These are phyloP conservation scores for Talaromyces rugulosus DNA, from an alignment of 2,329 filamentous ascomycete genomes.

Conservation along the genomic window DNA sequence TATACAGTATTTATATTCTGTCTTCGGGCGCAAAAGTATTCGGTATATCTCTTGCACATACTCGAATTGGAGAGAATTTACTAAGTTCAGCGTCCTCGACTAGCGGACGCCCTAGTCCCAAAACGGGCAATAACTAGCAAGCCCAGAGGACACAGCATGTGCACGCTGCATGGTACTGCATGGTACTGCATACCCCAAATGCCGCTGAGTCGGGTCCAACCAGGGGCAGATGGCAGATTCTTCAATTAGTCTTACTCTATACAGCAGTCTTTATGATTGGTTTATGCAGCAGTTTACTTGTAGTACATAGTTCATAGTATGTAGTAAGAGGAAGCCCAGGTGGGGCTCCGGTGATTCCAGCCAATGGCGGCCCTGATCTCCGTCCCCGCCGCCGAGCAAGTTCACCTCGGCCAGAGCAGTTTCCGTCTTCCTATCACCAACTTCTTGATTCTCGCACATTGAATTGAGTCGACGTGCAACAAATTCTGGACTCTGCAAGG, in stretches of 20 bases:
- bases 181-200: not conserved
- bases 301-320: no score
- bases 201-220: no score
- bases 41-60: not conserved
- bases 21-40: not conserved
- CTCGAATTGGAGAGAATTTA: not conserved
- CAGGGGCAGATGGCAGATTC: no score
- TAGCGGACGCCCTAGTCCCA: conserved; percentile 3
- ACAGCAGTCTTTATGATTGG: no score
- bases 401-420: not conserved
- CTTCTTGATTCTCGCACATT: not conserved
- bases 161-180: not conserved
- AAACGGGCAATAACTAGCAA: conserved; percentile 10
- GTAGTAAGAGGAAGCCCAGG: not conserved
- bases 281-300: not conserved
- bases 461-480: not conserved
- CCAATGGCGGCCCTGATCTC: not conserved
- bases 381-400: not conserved
- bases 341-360: not conserved
- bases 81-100: not conserved
- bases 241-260: no score
- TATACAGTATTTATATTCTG: not conserved
- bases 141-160: not conserved
- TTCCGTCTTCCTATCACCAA: not conserved
- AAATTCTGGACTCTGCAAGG: not conserved